A percentile compares a stretch with the other conserved stretches of the same genome.
Conservation (phyloP, 2,329 filamentous ascomycete genomes). For the Diaporthe nobilis region DNA sequence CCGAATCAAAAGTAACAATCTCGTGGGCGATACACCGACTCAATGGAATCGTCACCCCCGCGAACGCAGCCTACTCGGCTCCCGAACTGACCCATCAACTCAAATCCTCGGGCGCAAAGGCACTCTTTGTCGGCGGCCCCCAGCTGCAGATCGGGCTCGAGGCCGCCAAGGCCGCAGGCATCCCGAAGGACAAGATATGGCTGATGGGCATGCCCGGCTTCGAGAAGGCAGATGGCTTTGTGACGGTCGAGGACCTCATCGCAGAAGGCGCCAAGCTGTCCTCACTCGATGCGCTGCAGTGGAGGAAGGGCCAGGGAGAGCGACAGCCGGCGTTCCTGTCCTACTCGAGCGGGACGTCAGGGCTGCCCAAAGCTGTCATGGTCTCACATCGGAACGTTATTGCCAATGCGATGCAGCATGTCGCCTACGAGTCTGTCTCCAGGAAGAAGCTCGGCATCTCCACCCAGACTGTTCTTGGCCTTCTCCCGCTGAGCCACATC, state of each 20-base stretch:
- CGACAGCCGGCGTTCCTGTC: slow-evolving; percentile 82
- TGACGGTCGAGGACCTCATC: slow-evolving; percentile 77
- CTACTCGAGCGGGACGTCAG: slow-evolving; percentile 85
- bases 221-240: slow-evolving; percentile 65
- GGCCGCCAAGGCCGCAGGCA: slow-evolving; percentile 73
- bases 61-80: slow-evolving; percentile 81
- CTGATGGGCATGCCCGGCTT: slow-evolving; percentile 77
- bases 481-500: slow-evolving; percentile 87
- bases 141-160: slow-evolving; percentile 75
- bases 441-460: slow-evolving; percentile 54
- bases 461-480: slow-evolving; percentile 69
- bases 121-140: slow-evolving; percentile 79
- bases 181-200: slow-evolving; percentile 76
- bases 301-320: slow-evolving; percentile 75
- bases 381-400: slow-evolving; percentile 86
- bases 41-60: slow-evolving; percentile 80
- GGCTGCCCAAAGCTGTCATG: slow-evolving; percentile 88
- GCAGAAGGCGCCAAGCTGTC: slow-evolving; percentile 69
- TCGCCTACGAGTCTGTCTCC: slow-evolving; percentile 57
- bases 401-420: slow-evolving; percentile 78
- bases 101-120: slow-evolving; percentile 76
- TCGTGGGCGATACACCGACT: slow-evolving; percentile 82
- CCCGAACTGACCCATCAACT: slow-evolving; percentile 81
- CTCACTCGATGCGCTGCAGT: slow-evolving; percentile 68
- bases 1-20: slow-evolving; percentile 65